phyloP scores from a whole-genome alignment of 495 filamentous ascomycete genomes.

The Penicillium pulvis region DNA sequence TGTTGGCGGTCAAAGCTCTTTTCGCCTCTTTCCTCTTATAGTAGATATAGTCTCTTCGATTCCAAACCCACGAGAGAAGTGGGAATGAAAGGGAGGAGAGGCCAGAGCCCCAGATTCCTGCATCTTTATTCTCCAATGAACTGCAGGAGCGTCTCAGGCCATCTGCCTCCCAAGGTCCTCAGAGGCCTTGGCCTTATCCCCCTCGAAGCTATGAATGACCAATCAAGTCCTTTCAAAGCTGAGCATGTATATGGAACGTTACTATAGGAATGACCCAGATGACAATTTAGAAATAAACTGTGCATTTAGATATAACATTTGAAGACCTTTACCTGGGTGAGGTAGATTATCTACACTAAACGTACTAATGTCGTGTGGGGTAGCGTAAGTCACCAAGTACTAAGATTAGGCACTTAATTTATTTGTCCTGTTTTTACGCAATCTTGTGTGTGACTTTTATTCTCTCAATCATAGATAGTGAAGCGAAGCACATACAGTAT shows the following conservation, averaged over 20 bases:
- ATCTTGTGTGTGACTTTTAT: too few species aligned
- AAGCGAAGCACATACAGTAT: too few species aligned
- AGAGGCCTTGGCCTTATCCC: background rate
- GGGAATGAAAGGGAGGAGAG: background rate
- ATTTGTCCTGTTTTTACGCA: background rate
- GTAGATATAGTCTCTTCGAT: background rate
- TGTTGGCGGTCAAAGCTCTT: slow-evolving; percentile 22
- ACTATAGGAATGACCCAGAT: background rate
- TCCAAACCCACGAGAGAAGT: background rate
- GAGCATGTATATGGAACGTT: too few species aligned
- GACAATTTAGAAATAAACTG: background rate
- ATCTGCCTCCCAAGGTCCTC: slow-evolving; percentile 21
- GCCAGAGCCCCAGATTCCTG: background rate
- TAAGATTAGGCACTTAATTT: background rate
- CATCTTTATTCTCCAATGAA: background rate
- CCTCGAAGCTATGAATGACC: too few species aligned
- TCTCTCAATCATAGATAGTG: too few species aligned
- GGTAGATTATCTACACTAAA: background rate
- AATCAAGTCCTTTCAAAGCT: background rate
- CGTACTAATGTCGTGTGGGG: background rate
- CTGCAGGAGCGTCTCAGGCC: background rate
- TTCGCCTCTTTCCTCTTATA: slow-evolving; percentile 1
- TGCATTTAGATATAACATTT: background rate
- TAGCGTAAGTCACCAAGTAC: background rate
- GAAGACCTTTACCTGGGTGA: background rate